Base-by-base conservation (phyloP, 768 basidiomycete species). In the Russula vinacea region DNA sequence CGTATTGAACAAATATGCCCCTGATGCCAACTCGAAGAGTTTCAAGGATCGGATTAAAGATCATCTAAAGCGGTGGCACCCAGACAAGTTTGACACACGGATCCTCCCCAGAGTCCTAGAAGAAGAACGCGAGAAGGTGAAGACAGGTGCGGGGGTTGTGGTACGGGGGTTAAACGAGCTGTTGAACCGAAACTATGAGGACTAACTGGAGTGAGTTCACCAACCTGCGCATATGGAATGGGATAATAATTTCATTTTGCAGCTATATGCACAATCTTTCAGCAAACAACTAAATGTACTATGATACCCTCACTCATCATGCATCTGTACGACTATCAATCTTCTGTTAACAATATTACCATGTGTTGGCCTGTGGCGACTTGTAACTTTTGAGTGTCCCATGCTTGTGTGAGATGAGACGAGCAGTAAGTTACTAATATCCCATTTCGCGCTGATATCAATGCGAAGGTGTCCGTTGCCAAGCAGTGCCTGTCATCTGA, bases 61-160 rank as follows among this genome's bases (percentile, higher is more conserved):
- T 65, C 83, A 85, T 59, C 80, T 92, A 69, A 81, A 83, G 73
- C 76, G 80, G 67, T 92, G 89, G 90, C 90, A 92, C 74, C 90
- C 90, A 5, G 90, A 92, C 74, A 84, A 88, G 39, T 92, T 92
- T 70, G 87, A 91, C 68, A 84, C 84, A 40, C 85, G 87, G 72
- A 75, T 83, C 58, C 72, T 92, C 71, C 76, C 80, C 13, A 85
- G 85, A 74, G 88, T 91, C 55, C 74, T 77, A 55, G 84, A 86
- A 65, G 78, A 72, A 40, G 88, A 91, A 65, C 80, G 79, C 72
- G 88, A 84, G 70, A 81, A 74, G 70, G 88, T 92, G 56, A 81
- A 83, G 74, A 81, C 82, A 62, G 90, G 86, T n/a, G 88, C 88
- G 1, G 89, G 89, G 32, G 75, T 76, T 33, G 90, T 93, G 57